Evolutionary conservation across 2,329 filamentous ascomycete genomes (phyloP).

Genomic region (Parastagonospora avenae): DNA sequence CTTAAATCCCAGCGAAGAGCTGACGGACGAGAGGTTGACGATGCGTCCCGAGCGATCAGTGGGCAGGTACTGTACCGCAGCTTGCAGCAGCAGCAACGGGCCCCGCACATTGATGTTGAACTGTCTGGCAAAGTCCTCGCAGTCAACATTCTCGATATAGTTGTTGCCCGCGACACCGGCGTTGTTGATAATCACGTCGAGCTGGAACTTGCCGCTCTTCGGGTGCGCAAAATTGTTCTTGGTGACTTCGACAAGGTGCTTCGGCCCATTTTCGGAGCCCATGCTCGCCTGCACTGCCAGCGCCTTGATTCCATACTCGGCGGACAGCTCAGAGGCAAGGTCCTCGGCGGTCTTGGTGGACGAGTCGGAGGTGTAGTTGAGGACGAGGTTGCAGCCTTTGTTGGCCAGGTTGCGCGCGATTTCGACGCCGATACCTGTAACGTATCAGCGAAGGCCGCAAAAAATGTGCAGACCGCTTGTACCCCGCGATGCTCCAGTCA

Average conservation of each 20-base stretch:
- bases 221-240: conserved; percentile 63
- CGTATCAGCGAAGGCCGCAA: conserved; percentile 7
- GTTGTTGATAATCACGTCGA: conserved; percentile 89
- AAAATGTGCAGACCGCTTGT: conserved; percentile 18
- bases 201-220: conserved; percentile 63
- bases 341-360: conserved; percentile 58
- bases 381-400: conserved; percentile 71
- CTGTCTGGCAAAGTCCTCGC: conserved; percentile 70
- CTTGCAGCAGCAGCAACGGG: conserved; percentile 77
- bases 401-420: conserved; percentile 72
- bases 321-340: conserved; percentile 62
- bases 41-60: conserved; percentile 69
- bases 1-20: conserved; percentile 61
- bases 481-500: conserved; percentile 82
- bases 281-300: conserved; percentile 74
- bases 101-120: conserved; percentile 84
- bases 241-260: conserved; percentile 63
- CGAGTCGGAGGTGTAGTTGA: conserved; percentile 73
- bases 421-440: conserved; percentile 72
- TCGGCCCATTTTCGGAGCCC: conserved; percentile 64
- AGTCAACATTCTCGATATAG: conserved; percentile 64
- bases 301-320: conserved; percentile 64
- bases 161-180: conserved; percentile 73
- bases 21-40: conserved; percentile 66
- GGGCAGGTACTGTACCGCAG: conserved; percentile 71